Evolutionary conservation across 2,329 filamentous ascomycete genomes (phyloP), one percentile per base, ranked within the genome.

Genomic region (Talaromyces sp.): DNA sequence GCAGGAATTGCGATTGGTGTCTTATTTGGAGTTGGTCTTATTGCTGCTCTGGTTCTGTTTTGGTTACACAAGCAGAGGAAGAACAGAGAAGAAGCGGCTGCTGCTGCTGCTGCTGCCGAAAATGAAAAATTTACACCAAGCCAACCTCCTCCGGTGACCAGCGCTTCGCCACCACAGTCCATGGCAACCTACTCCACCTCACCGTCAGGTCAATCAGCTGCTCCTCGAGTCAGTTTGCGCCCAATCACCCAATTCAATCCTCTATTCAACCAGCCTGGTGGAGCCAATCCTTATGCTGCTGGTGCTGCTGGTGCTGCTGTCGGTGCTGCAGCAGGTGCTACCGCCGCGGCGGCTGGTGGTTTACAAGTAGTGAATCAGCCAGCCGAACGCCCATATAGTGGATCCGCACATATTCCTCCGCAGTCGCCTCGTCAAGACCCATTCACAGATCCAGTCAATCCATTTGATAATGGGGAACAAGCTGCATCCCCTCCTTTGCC

Each of bases 1-100:
- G 92, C 91, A 43, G 94, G 94, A 60, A 83, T 97, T 61, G 90
- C 88, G 5, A 86, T 97, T 69, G 92, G 91, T 67, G 84, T 95
- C 50, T 75, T 97, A 33, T 79, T 87, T 6, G 84, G 83, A 51
- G 66, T 96, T 25, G 82, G 87, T 33, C 73, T 87, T 2, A 70
- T 94, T 25, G 83, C 85, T 31, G 77, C 85, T n/a, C 70, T 89
- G 21, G 78, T 89, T 19, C 87, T 90, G 69, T 85, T 95, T 71
- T 71, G 90, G 60, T 82, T 91, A 69, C 86, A 82, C 68, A 89
- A 87, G 79, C 89, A 87, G 56, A 60, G 39, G 43, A 58, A 58
- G 46, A 52, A 53, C 40, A 54, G 41, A 17, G n/a, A 54, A 50
- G 53, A 53, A 53, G 58, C 53, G 7, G 58, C 51, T 19, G 58